Evolutionary conservation across 306 rosid genomes (phyloP).

Genomic region (Citrullus mucosospermus): DNA sequence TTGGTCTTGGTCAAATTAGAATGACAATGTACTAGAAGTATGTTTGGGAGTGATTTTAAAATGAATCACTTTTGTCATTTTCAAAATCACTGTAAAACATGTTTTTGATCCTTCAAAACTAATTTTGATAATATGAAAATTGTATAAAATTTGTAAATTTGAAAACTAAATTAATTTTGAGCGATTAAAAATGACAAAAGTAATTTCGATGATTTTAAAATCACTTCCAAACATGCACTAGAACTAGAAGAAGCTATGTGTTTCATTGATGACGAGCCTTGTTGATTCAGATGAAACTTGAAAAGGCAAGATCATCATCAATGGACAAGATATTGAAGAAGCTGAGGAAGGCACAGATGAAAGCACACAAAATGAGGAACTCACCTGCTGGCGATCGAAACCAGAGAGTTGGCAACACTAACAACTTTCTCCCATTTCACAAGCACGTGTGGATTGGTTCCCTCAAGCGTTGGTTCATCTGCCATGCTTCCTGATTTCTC

Average conservation of each 20-base stretch:
- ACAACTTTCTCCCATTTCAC: conserved; percentile 1
- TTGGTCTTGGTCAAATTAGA: neutral
- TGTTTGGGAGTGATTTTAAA: too few species aligned
- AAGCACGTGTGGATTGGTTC: conserved; percentile 14
- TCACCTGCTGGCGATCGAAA: conserved; percentile 9
- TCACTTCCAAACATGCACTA: too few species aligned
- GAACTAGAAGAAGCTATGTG: neutral
- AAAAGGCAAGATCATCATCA: conserved; percentile 65
- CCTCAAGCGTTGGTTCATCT: conserved; percentile 14
- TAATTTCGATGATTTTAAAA: too few species aligned
- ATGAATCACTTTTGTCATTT: too few species aligned
- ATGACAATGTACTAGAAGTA: neutral
- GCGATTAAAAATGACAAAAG: too few species aligned
- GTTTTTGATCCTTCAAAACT: too few species aligned
- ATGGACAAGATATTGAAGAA: conserved; percentile 71
- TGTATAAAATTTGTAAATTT: too few species aligned
- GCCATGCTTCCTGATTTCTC: conserved; percentile 16
- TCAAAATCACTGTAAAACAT: too few species aligned
- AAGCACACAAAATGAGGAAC: conserved; percentile 67
- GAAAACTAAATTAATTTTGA: too few species aligned
- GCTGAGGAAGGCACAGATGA: conserved; percentile 57
- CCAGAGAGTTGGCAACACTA: conserved; percentile 7
- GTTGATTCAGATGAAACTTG: conserved; percentile 63
- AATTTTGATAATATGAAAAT: too few species aligned
- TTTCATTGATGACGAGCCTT: neutral